These are phyloP conservation scores for Halophytophthora polymorphica DNA, from an alignment of 352 stramenopile genomes.

Conservation along the genomic window DNA sequence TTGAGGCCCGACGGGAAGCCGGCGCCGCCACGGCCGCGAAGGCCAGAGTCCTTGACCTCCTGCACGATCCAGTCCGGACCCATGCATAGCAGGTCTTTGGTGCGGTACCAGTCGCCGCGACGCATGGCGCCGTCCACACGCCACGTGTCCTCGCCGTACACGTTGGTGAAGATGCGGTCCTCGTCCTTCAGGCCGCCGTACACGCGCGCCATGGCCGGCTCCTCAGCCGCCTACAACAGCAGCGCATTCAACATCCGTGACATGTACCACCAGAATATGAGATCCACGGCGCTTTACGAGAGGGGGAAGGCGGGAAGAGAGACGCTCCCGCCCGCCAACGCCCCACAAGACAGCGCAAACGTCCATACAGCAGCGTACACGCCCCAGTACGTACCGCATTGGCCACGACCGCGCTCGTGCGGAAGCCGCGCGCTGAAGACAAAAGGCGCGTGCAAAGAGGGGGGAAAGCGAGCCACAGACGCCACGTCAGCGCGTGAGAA, in stretches of 20 bases:
- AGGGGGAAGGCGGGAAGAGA: not conserved
- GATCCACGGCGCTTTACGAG: too few relatives aligned
- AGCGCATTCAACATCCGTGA: not conserved
- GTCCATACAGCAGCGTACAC: not conserved
- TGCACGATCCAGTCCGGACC: slow-evolving; percentile 99
- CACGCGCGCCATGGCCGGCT: slow-evolving; percentile 66
- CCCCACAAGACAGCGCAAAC: not conserved
- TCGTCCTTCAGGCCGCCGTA: slow-evolving; percentile 97
- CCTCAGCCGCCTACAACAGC: slow-evolving; percentile 29
- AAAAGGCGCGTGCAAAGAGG: not conserved
- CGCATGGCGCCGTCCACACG: slow-evolving; percentile 85
- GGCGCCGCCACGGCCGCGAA: slow-evolving; percentile 96
- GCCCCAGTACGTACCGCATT: slow-evolving; percentile 25
- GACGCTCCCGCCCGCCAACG: not conserved
- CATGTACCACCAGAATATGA: not conserved
- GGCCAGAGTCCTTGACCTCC: slow-evolving; percentile 98
- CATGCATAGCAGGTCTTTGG: slow-evolving; percentile 98
- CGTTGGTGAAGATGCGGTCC: slow-evolving; percentile 99
- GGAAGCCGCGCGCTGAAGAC: slow-evolving; percentile 29
- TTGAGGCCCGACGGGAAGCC: slow-evolving; percentile 99
- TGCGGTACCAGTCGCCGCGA: slow-evolving; percentile 96
- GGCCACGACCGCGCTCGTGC: slow-evolving; percentile 32
- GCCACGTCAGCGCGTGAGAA: not conserved
- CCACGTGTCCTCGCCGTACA: slow-evolving; percentile 97
- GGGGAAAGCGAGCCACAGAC: too few relatives aligned